Evolutionary conservation across 2,329 filamentous ascomycete genomes (phyloP), one percentile per base, ranked within the genome.

Genomic region (Talaromyces islandicus): DNA sequence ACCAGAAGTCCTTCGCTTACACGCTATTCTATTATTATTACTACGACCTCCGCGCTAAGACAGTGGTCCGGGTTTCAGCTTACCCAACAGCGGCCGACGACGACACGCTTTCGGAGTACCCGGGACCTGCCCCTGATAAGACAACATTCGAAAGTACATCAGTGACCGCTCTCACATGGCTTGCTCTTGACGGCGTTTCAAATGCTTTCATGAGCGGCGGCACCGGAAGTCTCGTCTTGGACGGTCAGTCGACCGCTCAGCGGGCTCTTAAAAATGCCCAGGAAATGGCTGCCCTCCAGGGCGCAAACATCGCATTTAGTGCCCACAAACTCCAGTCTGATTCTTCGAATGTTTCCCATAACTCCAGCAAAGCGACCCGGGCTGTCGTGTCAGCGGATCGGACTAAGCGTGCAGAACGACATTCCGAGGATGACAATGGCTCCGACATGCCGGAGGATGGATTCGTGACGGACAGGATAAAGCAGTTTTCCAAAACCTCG

Each of bases 381-480:
- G 60, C 66, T 46, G 63, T 67, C 17, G 59, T 64, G 41, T 58
- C 68, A 53, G 63, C 66, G 52, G 66, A 67, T 58, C 60, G 58
- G 7, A 57, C 61, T 52, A 63, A 62, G 57, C 64, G 61, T 58
- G 61, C 64, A 61, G 59, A 21, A 59, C 59, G 60, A 30, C 58
- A 54, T 38, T 29, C 38, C 17, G 55, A 25, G 25, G 41, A 46
- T 41, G 59, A 58, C n/a, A 14, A 27, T 19, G 60, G 59, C 29
- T 62, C 66, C 50, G 61, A 64, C 57, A 64, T 64, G n/a, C 73
- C 70, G 6, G 69, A 71, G 62, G 65, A 67, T 24, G 71, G 71
- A 24, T 71, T 73, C 5, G 75, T 77, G 46, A 75, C 64, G 63
- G 72, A 75, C 61, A 76, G 71, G 60, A 74, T 77, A 54, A 71